phyloP scores from a whole-genome alignment of 2,329 filamentous ascomycete species.

The Pseudogymnoascus sp. region DNA sequence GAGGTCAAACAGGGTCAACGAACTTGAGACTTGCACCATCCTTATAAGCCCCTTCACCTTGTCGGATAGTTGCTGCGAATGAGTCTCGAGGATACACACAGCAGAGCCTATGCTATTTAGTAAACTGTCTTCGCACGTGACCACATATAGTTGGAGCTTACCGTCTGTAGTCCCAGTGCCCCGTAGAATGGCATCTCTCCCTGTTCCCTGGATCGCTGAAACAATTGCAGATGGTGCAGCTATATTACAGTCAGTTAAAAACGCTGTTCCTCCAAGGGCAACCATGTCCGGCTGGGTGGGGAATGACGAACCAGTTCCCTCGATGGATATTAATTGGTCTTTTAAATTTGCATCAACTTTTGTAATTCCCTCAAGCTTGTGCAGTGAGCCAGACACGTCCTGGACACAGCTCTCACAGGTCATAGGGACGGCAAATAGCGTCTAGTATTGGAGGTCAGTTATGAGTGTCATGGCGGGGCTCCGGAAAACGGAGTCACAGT shows the following conservation, averaged over 20 bases:
- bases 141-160: conserved; percentile 40
- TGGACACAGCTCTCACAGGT: conserved; percentile 86
- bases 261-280: background rate
- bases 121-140: conserved; percentile 16
- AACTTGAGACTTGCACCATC: conserved; percentile 83
- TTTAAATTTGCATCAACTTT: conserved; percentile 78
- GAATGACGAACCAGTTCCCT: conserved; percentile 63
- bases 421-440: conserved; percentile 90
- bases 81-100: conserved; percentile 92
- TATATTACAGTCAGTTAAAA: conserved; percentile 25
- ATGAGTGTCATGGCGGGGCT: conserved; percentile 24
- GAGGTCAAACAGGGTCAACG: conserved; percentile 77
- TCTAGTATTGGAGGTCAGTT: conserved; percentile 45
- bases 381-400: conserved; percentile 72
- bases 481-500: conserved; percentile 15
- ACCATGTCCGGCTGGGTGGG: conserved; percentile 14
- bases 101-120: conserved; percentile 55
- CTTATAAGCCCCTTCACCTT: conserved; percentile 80
- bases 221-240: conserved; percentile 87
- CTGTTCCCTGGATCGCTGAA: conserved; percentile 78
- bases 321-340: conserved; percentile 75
- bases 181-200: conserved; percentile 87
- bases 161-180: conserved; percentile 82
- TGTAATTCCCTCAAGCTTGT: conserved; percentile 70
- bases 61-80: conserved; percentile 52